Base-by-base conservation (phyloP, 768 basidiomycete species). In the Lyophyllum atratum region DNA sequence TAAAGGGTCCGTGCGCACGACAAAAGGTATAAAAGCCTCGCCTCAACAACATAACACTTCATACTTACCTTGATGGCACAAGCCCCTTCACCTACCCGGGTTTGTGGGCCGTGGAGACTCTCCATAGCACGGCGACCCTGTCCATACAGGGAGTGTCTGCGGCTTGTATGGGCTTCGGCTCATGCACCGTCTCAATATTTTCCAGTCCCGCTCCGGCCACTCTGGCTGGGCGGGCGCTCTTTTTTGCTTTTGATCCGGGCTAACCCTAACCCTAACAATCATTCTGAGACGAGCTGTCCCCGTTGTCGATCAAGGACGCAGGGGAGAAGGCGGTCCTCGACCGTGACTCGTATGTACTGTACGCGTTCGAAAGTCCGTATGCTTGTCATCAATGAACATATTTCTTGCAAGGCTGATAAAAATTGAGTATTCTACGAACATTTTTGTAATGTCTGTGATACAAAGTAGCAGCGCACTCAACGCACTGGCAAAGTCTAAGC, bases 121-220 rank as follows among this genome's bases (percentile, higher is more conserved):
- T 80, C 74, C 84, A 85, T 85, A 84, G 84, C 83, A 85, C 82
- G 84, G 84, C 83, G 84, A 85, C 84, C 81, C 64, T 85, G 83
- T 85, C 84, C 84, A 72, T 62, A 73, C 80, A 85, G 82, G 80
- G 82, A 78, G 78, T 74, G 70, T 72, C 67, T 58, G 63, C 60
- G 72, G 77, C 69, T 81, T 80, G 80, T 82, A 77, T 83, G 80
- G 66, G 81, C 81, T 80, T 80, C 77, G 80, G 83, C 77, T 77
- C 80, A 84, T 82, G 83, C 80, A 81, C 80, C 75, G 77, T 82
- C 82, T 72, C 52, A 83, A 84, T 84, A 84, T 84, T 84, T 84
- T 75, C 83, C 82, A 68, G 82, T 82, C 76, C 80, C 74, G 68
- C 74, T 76, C 73, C 66, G 76, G 79, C 78, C 80, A 77, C 76